Evolutionary conservation across 1,139 yeast genomes (phyloP), one percentile per base, ranked within the genome.

Genomic region (Insectozyma bohioensis): DNA sequence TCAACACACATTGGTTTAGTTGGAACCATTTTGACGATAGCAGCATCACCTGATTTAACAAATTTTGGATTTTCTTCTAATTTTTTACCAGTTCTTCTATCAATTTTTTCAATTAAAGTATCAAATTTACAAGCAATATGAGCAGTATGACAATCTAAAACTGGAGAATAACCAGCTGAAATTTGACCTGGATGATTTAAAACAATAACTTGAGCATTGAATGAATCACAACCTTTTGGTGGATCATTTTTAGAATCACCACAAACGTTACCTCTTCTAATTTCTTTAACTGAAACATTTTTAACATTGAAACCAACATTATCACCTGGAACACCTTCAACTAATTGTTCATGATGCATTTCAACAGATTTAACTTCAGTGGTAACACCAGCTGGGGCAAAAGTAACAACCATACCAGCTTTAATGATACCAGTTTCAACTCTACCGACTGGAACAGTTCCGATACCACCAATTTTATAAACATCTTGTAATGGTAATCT

Each of bases 1-100:
- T 86, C 95, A 69, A 86, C 95, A 77, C 94, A 85, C 95, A 86
- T 83, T 69, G 95, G 95, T 86, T 86, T 86, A 72, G 94, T 75
- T 72, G 95, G 95, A 54, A 84, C 74, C 80, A 85, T 78, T 79
- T 79, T 84, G 67, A 85, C 95, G 62, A 84, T 82, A 63, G 94
- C 92, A 66, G 95, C 90, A 63, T 85, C 95, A 81, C 95, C 95
- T 48, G 94, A 81, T 81, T 85, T 85, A 76, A 85, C 69, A 79
- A 76, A 80, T 76, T 85, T 83, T 65, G 95, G 95, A 63, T 61
- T 51, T 60, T 79, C 87, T 78, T 85, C 95, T 63, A 78, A 63
- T 63, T 71, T 72, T 86, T 85, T 85, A 80, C 94, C 94, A 56
- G 94, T 75, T 78, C 95, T 84, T 78, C 92, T 84, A 85, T 85